phyloP scores from a whole-genome alignment of 2,329 filamentous ascomycete species.

The Aureobasidium sp. region DNA sequence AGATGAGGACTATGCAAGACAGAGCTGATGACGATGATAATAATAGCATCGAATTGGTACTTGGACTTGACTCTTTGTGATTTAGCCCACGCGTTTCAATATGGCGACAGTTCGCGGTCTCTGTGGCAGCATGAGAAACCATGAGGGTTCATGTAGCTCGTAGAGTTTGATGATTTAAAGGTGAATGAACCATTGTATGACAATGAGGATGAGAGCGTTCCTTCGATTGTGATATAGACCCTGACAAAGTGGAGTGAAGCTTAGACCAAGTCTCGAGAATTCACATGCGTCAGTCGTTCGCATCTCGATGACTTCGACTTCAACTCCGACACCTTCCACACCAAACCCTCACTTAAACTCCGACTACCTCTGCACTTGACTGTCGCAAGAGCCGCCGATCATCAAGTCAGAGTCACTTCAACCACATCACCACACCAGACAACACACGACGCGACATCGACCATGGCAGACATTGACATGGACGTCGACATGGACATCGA shows the following conservation, averaged over 20 bases:
- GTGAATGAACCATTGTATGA: neutral
- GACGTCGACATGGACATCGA: conserved; percentile 25
- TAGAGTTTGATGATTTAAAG: no score
- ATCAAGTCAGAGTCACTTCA: neutral
- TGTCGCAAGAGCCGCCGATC: neutral
- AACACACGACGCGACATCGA: neutral
- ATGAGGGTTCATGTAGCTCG: no score
- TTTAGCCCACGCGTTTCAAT: no score
- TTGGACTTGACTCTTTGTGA: no score
- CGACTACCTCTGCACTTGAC: conserved; percentile 3
- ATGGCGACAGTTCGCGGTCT: no score
- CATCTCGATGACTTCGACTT: neutral
- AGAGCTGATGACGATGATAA: no score
- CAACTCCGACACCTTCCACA: neutral
- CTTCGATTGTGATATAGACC: neutral
- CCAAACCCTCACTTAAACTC: neutral
- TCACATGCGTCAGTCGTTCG: neutral
- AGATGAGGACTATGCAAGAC: neutral
- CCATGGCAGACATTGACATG: conserved; percentile 23
- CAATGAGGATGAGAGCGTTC: no score
- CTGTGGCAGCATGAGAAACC: no score
- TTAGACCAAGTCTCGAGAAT: neutral
- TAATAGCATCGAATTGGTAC: no score
- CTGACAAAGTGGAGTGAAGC: neutral
- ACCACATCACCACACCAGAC: neutral